Evolutionary conservation across 2,329 filamentous ascomycete genomes (phyloP).

Genomic region (Colletotrichum sansevieriae): DNA sequence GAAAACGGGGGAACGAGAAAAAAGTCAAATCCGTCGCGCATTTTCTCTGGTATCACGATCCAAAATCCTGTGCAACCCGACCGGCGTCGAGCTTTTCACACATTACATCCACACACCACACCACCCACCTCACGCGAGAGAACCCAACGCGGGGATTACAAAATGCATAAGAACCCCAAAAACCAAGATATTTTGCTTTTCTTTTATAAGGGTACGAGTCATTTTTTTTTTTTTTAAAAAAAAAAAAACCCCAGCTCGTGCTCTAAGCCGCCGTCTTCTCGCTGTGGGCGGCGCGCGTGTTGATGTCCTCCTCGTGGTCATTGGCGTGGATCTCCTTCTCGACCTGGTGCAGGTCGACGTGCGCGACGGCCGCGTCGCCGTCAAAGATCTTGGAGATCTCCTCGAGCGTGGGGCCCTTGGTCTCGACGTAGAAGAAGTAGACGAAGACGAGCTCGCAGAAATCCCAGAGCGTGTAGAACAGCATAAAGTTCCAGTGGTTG

Average conservation of each 20-base stretch:
- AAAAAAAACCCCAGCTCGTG: too few species aligned
- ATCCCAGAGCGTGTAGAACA: conserved; percentile 76
- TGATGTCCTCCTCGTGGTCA: conserved; percentile 53
- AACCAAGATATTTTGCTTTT: too few species aligned
- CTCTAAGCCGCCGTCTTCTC: conserved; percentile 45
- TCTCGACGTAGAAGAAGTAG: conserved; percentile 78
- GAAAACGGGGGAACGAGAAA: too few species aligned
- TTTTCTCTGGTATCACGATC: conserved; percentile 39
- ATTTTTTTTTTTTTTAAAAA: too few species aligned
- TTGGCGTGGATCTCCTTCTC: conserved; percentile 64
- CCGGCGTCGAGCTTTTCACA: neutral
- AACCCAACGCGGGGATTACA: conserved; percentile 29
- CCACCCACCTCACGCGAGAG: conserved; percentile 6
- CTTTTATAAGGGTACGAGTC: too few species aligned
- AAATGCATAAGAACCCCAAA: neutral
- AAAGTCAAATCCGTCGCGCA: neutral
- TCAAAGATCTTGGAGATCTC: conserved; percentile 80
- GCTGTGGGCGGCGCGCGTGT: conserved; percentile 37
- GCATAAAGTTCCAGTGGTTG: conserved; percentile 74
- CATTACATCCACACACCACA: conserved; percentile 28
- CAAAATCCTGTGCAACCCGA: conserved; percentile 2
- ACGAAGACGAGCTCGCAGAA: conserved; percentile 71
- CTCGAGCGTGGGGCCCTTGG: conserved; percentile 77
- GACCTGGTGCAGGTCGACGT: conserved; percentile 67
- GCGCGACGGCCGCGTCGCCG: conserved; percentile 69